Base-by-base conservation (phyloP, 257 asterid genomes). In the Verbena officinalis region DNA sequence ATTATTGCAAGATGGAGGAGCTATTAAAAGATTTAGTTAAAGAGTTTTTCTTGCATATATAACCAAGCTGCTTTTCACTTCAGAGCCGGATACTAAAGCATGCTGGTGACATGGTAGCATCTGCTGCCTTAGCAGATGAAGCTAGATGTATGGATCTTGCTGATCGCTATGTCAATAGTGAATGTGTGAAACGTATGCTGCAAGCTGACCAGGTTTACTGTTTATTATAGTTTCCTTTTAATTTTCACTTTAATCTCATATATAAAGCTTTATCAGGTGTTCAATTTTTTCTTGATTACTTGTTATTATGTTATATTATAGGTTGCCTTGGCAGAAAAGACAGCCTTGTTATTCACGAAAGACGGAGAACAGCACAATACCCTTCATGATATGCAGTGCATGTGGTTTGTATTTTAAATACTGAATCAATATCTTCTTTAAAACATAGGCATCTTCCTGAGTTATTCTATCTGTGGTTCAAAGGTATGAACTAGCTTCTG, bases 61-160 rank as follows among this genome's bases (percentile, higher is more conserved):
- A 27, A 27, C 33, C 33, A 27, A 27, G 27, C 75, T 21, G 65
- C 59, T 77, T 27, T 59, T 64, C 72, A 48, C 45, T 33, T 2
- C 91, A 94, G 97, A 90, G 99, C 84, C 87, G 90, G 78, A 86
- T 94, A 77, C 59, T 90, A 70, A 94, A 94, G 88, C 99, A 94
- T 79, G 95, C 88, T 65, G 99, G 99, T 78, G 93, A 90, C 73
- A 69, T 84, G 46, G 74, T 81, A 55, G 96, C 95, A 1, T 95
- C 99, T 59, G 95, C 99, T 62, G 81, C 96, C 70, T 81, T 88
- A 81, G 96, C 99, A 57, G 95, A 94, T 83, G 99, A 94, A 80
- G 97, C 96, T 59, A 83, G 99, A 83, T 85, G 95, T 67, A 84
- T 94, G 97, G 99, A 94, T 88, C 96, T 94, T 67, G 97, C 99